Conservation (phyloP, 2,329 filamentous ascomycete species). For the Chaetomium globosum region DNA sequence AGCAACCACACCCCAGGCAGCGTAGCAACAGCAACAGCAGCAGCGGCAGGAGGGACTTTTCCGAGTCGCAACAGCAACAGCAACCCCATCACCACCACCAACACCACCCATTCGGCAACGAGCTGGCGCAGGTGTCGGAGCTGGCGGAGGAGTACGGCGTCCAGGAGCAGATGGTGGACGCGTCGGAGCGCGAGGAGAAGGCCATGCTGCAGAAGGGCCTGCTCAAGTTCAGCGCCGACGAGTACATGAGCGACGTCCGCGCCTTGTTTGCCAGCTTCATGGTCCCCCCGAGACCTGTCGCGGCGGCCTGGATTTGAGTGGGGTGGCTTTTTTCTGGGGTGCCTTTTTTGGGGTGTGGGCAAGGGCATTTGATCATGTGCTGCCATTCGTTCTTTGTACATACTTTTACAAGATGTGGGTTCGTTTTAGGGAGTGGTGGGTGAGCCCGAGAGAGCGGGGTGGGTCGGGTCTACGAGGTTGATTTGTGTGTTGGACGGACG, state of each 20-base stretch:
- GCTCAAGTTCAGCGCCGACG: conserved; percentile 72
- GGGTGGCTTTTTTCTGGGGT: not conserved
- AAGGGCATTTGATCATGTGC: not conserved
- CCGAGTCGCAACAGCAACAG: not conserved
- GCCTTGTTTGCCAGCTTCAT: conserved; percentile 67
- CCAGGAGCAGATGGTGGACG: conserved; percentile 52
- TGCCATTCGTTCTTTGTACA: conserved; percentile 14
- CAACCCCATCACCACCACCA: conserved; percentile 42
- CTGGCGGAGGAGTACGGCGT: conserved; percentile 84
- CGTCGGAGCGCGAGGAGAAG: conserved; percentile 72
- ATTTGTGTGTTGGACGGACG: not conserved
- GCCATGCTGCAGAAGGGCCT: conserved; percentile 71
- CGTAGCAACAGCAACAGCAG: conserved; percentile 37
- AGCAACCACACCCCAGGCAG: conserved; percentile 24
- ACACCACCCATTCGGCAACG: conserved; percentile 82
- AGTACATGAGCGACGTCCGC: conserved; percentile 82
- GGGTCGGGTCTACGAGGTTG: not conserved
- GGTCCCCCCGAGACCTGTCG: conserved; percentile 41
- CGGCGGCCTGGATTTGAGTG: conserved; percentile 55
- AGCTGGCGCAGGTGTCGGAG: conserved; percentile 90
- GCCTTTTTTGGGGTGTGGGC: not conserved
- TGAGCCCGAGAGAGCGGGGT: not conserved
- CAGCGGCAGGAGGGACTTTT: conserved; percentile 46
- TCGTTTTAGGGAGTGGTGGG: not conserved
- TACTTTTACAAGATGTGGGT: conserved; percentile 3